Percentiles rank a stretch among this genome's conserved stretches.
Conservation (phyloP, 352 stramenopile species). For the Phytophthora pini region DNA sequence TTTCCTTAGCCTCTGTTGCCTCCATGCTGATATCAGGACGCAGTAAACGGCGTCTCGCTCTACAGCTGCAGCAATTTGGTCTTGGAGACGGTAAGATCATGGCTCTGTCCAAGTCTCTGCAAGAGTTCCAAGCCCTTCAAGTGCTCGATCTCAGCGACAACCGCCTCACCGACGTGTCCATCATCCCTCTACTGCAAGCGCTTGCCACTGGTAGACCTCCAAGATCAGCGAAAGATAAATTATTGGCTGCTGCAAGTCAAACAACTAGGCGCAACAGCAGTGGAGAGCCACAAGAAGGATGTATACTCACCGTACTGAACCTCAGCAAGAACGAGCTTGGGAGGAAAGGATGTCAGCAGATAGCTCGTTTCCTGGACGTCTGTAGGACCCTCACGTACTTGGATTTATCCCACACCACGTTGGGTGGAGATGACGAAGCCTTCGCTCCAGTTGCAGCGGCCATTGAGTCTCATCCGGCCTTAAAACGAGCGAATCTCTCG, state of each 20-base stretch:
- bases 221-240: slow-evolving; percentile 4
- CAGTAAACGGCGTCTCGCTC: slow-evolving; percentile 54
- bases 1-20: slow-evolving; percentile 47
- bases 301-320: slow-evolving; percentile 63
- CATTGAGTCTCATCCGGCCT: slow-evolving; percentile 57
- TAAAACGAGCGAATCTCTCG: slow-evolving; percentile 66
- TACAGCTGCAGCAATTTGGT: slow-evolving; percentile 78
- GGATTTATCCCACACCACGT: slow-evolving; percentile 64
- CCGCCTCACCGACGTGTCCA: slow-evolving; percentile 65
- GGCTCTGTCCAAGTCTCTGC: slow-evolving; percentile 59
- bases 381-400: slow-evolving; percentile 58
- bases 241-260: slow-evolving; percentile 22
- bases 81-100: slow-evolving; percentile 68
- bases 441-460: slow-evolving; percentile 56
- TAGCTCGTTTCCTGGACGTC: slow-evolving; percentile 58
- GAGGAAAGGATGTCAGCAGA: slow-evolving; percentile 53
- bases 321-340: slow-evolving; percentile 79
- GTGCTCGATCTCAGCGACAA: slow-evolving; percentile 75
- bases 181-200: slow-evolving; percentile 65
- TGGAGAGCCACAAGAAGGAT: slow-evolving; percentile 15
- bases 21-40: slow-evolving; percentile 47
- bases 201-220: slow-evolving; percentile 31
- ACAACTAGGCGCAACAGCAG: background rate
- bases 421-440: slow-evolving; percentile 45
- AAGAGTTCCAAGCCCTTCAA: slow-evolving; percentile 65